Percentiles rank a stretch among this genome's conserved stretches.
Conservation (phyloP, 179 eudicot species). For the Beta macrorhiza region DNA sequence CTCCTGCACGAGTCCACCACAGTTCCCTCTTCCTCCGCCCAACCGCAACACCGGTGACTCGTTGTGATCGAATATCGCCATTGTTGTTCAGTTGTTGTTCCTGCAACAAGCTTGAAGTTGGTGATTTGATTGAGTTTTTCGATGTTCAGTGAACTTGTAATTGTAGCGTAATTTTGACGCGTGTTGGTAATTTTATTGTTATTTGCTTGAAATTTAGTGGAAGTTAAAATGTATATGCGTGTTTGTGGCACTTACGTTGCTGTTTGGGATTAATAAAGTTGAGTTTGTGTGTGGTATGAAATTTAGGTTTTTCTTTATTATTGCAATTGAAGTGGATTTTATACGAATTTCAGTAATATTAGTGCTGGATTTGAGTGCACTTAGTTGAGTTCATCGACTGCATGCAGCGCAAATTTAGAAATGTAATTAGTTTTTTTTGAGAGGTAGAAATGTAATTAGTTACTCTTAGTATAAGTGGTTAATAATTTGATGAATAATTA, state of each 20-base stretch:
- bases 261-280: background rate
- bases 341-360: background rate
- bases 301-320: background rate
- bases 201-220: background rate
- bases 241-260: background rate
- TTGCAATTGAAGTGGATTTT: background rate
- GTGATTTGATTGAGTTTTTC: background rate
- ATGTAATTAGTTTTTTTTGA: no score
- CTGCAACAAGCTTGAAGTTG: no score
- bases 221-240: background rate
- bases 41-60: no score
- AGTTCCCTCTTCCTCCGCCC: no score
- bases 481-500: background rate
- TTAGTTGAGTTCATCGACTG: background rate
- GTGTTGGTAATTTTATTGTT: background rate
- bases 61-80: no score
- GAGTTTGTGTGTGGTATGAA: background rate
- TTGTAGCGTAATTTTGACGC: background rate
- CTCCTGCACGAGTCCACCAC: no score
- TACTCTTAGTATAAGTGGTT: background rate
- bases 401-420: no score
- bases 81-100: no score
- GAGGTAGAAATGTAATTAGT: no score
- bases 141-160: background rate
- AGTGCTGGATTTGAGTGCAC: background rate